Base-by-base conservation (phyloP, 148 eudicot genomes). In the Persicaria maculosa region DNA sequence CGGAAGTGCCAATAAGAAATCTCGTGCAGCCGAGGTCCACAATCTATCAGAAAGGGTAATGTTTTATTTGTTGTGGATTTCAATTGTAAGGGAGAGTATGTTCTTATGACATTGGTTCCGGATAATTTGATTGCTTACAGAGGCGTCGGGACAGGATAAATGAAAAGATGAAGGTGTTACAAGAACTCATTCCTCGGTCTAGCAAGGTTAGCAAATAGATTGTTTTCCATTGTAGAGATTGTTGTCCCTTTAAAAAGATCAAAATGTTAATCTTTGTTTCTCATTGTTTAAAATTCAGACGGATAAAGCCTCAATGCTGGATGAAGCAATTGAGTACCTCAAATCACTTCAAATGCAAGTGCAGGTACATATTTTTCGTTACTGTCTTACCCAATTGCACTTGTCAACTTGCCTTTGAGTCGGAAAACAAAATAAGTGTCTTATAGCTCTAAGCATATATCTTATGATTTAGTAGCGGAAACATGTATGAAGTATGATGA, bases 21-120 rank as follows among this genome's bases (percentile, higher is more conserved):
- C 98, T 67, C 98, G 98, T 72, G 93, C 98, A 77, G 97, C 98
- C 14, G 95, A 93, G 81, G 98, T 89, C 69, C 98, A 91, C 75
- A 93, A 89, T 80, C 93, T 88, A 47, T 93, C 98, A 14, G 98
- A 89, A 70, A 83, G 97, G 88, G 98, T 93, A 55, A 22, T 53
- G 88, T 80, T 52, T 53, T 50, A 22, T 55, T 59, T 62, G 7
- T 0, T 14, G 4, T 4, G 25, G 7, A 31, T 59, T 31, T 31
- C 40, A 31, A 6, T 54, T 2, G 2, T 59, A 7, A 15, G 11
- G 10, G 44, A 1, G 9, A 22, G 8, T 36, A 10, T 25, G 9
- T 16, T 11, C 68, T 12, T 62, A 43, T 5, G 14, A 22, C 2
- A 62, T 31, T 10, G 25, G 16, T 10, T 12, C 12, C 44, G 25